A percentile compares a stretch with the other conserved stretches of the same genome.
phyloP scores from a whole-genome alignment of 495 filamentous ascomycete species.

The Darksidea phi region DNA sequence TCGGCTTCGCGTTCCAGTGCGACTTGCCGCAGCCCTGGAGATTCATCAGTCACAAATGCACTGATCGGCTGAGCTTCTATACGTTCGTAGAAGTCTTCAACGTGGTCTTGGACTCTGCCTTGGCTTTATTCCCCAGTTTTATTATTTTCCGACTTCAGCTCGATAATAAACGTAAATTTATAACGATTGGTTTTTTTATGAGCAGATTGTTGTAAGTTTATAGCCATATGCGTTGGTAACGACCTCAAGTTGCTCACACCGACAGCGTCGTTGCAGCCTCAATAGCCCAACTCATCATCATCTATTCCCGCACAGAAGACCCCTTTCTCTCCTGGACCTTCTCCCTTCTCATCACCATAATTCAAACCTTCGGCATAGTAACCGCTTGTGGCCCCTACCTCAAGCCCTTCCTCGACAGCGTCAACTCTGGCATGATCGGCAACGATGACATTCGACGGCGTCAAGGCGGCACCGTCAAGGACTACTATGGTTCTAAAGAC shows the following conservation, averaged over 20 bases:
- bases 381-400: constrained; percentile 51
- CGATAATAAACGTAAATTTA: constrained; percentile 38
- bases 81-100: constrained; percentile 47
- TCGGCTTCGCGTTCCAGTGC: constrained; percentile 51
- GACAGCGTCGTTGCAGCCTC: constrained; percentile 43
- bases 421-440: constrained; percentile 48
- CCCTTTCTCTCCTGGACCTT: constrained; percentile 41
- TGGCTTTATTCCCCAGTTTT: constrained; percentile 44
- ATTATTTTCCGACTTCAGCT: constrained; percentile 46
- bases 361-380: constrained; percentile 45
- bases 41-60: constrained; percentile 41
- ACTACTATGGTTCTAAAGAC: background rate
- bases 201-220: constrained; percentile 44
- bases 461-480: constrained; percentile 2
- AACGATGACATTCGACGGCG: constrained; percentile 42
- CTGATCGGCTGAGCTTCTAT: constrained; percentile 47
- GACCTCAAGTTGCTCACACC: background rate
- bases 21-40: constrained; percentile 45
- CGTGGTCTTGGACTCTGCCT: constrained; percentile 46
- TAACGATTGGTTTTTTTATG: constrained; percentile 42
- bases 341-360: constrained; percentile 26
- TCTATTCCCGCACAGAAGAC: constrained; percentile 40
- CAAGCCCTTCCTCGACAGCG: constrained; percentile 49
- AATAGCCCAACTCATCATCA: constrained; percentile 41
- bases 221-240: background rate